These are phyloP conservation scores for Harringtonia lauricola DNA, from an alignment of 2,329 filamentous ascomycete species.

Conservation along the genomic window DNA sequence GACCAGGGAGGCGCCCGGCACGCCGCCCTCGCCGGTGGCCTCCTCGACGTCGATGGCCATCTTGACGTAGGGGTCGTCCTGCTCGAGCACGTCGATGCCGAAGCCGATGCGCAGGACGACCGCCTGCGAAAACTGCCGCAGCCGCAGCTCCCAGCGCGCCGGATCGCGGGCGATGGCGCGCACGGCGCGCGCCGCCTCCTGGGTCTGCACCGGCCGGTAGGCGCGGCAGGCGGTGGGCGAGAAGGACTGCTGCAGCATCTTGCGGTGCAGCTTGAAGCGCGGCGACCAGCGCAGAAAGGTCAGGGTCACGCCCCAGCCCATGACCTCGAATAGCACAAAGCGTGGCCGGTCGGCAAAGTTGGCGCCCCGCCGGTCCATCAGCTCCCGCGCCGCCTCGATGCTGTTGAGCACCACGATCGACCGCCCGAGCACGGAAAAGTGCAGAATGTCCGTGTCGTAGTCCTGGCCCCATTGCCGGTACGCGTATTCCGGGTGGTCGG, in stretches of 20 bases:
- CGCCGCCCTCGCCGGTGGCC: conserved; percentile 10
- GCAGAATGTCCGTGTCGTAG: conserved; percentile 16
- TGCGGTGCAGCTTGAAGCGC: conserved; percentile 28
- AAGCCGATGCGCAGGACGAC: conserved; percentile 32
- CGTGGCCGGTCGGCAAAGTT: conserved; percentile 26
- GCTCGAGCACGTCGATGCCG: conserved; percentile 25
- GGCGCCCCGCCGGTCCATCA: conserved; percentile 26
- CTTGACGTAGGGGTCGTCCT: conserved; percentile 28
- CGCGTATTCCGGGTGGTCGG: conserved; percentile 9
- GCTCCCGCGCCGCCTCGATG: conserved; percentile 23
- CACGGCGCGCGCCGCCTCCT: conserved; percentile 20
- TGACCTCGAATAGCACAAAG: conserved; percentile 24
- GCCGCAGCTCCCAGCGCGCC: conserved; percentile 23
- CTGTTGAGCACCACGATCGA: conserved; percentile 26
- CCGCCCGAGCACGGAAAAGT: conserved; percentile 24
- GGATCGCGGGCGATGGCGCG: conserved; percentile 20
- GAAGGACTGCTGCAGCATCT: conserved; percentile 19
- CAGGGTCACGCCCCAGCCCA: conserved; percentile 30
- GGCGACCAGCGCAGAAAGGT: conserved; percentile 29
- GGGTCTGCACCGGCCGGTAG: conserved; percentile 11
- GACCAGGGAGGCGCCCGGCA: conserved; percentile 9
- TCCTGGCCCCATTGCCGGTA: conserved; percentile 12
- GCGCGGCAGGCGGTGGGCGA: conserved; percentile 24
- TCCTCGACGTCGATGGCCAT: conserved; percentile 18
- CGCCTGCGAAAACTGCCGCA: conserved; percentile 27